A percentile compares a stretch with the other conserved stretches of the same genome.
Evolutionary conservation across 1,139 yeast genomes (phyloP).

Genomic region (Wickerhamiella infanticola): DNA sequence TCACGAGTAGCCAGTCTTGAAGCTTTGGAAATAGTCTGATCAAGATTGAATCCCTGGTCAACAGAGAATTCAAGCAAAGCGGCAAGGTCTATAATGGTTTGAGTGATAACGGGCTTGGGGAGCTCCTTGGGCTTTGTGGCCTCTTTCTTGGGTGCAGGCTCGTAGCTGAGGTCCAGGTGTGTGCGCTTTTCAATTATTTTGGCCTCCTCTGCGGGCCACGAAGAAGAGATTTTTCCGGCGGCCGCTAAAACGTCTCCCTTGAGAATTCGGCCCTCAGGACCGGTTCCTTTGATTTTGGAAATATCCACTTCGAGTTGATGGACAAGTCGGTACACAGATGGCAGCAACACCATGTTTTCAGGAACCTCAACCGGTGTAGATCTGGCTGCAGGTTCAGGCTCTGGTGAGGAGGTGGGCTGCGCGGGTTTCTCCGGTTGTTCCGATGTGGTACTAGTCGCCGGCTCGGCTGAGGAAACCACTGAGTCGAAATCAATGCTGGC

Average conservation of each 20-base stretch:
- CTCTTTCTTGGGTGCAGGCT: constrained; percentile 22
- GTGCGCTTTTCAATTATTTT: constrained; percentile 37
- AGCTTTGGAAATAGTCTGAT: constrained; percentile 5
- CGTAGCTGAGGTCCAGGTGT: constrained; percentile 61
- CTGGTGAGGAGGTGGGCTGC: constrained; percentile 5
- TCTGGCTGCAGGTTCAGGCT: constrained; percentile 10
- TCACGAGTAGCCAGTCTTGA: constrained; percentile 12
- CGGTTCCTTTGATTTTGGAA: constrained; percentile 65
- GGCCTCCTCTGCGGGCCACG: constrained; percentile 38
- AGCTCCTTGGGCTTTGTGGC: constrained; percentile 20
- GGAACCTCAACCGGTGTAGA: constrained; percentile 6
- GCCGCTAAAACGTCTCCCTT: constrained; percentile 80
- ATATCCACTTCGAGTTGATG: constrained; percentile 48
- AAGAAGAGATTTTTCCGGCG: constrained; percentile 52
- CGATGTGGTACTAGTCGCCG: constrained; percentile 15
- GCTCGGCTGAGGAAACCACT: constrained; percentile 17
- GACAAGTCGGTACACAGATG: constrained; percentile 63
- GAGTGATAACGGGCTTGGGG: constrained; percentile 13
- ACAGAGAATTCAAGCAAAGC: not conserved
- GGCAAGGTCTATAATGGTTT: constrained; percentile 7
- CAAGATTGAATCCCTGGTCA: constrained; percentile 1
- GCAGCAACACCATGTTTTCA: constrained; percentile 45
- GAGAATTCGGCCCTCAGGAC: constrained; percentile 88
- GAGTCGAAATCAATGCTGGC: constrained; percentile 45
- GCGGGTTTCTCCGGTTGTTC: constrained; percentile 11